phyloP scores from a whole-genome alignment of 2,329 filamentous ascomycete genomes.

The Gyromitra esculenta region DNA sequence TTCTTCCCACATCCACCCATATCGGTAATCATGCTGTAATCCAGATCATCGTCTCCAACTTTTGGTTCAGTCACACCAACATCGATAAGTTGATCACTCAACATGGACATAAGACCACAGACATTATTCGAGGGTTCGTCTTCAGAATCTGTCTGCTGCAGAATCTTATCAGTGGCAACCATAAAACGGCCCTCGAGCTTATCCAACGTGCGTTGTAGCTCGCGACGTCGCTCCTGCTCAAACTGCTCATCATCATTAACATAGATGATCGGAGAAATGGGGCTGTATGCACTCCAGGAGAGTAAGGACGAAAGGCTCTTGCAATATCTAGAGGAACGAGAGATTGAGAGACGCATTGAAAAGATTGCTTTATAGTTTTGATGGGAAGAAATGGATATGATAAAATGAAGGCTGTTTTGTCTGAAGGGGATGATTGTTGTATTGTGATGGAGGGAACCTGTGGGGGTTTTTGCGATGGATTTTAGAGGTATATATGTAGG shows the following conservation, averaged over 20 bases:
- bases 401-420: background rate
- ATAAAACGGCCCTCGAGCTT: conserved; percentile 34
- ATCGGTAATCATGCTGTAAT: background rate
- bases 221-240: conserved; percentile 6
- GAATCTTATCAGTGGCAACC: background rate
- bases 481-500: background rate
- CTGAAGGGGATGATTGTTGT: background rate
- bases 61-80: background rate
- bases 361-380: background rate
- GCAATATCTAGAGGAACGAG: background rate
- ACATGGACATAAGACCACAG: conserved; percentile 24
- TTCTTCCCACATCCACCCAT: background rate
- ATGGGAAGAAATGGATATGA: background rate
- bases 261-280: background rate
- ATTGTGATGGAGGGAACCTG: background rate
- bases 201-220: conserved; percentile 31
- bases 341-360: background rate
- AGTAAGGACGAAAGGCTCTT: conserved; percentile 23
- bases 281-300: background rate
- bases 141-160: background rate
- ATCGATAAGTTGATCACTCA: background rate
- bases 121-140: background rate
- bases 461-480: background rate
- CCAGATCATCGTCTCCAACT: background rate
- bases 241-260: conserved; percentile 4